Evolutionary conservation across 192 early-diverging fungal genomes (phyloP).

Genomic region (Entomortierella parvispora): DNA sequence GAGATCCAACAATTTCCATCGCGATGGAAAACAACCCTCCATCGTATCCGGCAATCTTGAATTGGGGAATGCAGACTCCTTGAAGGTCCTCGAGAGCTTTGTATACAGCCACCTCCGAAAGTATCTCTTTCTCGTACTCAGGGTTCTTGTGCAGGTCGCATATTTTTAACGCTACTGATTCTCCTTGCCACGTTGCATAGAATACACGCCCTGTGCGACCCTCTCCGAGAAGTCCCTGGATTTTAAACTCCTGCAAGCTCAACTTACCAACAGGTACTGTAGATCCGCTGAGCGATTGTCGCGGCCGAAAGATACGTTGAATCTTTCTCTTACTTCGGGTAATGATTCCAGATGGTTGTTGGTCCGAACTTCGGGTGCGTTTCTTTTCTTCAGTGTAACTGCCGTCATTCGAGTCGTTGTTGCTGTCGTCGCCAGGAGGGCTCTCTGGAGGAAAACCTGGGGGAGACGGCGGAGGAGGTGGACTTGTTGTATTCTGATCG

Average conservation of each 20-base stretch:
- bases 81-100: constrained; percentile 14
- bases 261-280: constrained; percentile 12
- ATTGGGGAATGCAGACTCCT: constrained; percentile 29
- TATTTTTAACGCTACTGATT: constrained; percentile 20
- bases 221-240: constrained; percentile 16
- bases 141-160: constrained; percentile 20
- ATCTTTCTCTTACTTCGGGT: constrained; percentile 17
- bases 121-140: constrained; percentile 20
- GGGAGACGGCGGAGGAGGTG: constrained; percentile 7
- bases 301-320: neutral
- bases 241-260: constrained; percentile 18
- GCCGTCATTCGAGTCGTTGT: constrained; percentile 13
- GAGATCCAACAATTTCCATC: constrained; percentile 16
- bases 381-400: constrained; percentile 9
- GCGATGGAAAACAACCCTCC: constrained; percentile 18
- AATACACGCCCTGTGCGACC: constrained; percentile 25
- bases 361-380: neutral
- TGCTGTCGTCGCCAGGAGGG: constrained; percentile 9
- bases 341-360: constrained; percentile 8
- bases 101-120: constrained; percentile 10
- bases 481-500: constrained; percentile 10
- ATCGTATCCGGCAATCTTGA: constrained; percentile 25
- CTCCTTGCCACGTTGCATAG: constrained; percentile 14
- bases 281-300: constrained; percentile 7
- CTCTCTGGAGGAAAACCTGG: constrained; percentile 8